Conservation (phyloP, 768 basidiomycete genomes). For the Coprinellus micaceus region DNA sequence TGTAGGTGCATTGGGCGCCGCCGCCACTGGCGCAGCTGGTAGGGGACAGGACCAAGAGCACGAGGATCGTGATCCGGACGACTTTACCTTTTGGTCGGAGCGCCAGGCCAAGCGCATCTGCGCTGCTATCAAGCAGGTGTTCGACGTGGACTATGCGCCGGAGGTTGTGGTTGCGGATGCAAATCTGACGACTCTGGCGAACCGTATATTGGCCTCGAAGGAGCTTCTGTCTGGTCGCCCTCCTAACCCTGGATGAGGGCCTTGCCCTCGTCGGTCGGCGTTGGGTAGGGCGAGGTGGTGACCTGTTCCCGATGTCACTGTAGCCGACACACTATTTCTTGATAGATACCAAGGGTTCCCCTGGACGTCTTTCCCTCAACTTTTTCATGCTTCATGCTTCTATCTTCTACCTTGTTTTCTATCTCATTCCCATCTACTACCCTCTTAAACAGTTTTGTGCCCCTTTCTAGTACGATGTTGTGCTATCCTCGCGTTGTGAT, state of each 20-base stretch:
- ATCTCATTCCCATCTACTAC: not conserved
- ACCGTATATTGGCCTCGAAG: conserved; percentile 77
- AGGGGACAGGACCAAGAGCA: conserved; percentile 25
- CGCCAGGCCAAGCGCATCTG: conserved; percentile 89
- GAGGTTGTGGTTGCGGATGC: conserved; percentile 94
- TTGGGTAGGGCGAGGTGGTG: not conserved
- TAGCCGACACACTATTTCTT: too few relatives aligned
- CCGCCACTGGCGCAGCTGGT: conserved; percentile 9
- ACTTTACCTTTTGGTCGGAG: conserved; percentile 93
- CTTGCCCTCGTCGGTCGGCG: not conserved
- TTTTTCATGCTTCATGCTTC: not conserved
- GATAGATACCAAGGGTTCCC: too few relatives aligned
- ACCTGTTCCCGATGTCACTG: too few relatives aligned
- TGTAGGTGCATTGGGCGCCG: conserved; percentile 7
- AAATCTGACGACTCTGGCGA: conserved; percentile 80
- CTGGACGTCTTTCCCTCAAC: not conserved
- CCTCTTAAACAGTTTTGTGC: not conserved
- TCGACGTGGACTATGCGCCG: conserved; percentile 82
- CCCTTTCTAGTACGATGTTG: too few relatives aligned
- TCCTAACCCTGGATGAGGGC: conserved; percentile 1
- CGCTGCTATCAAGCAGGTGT: conserved; percentile 70
- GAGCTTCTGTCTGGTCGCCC: conserved; percentile 13
- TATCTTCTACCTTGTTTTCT: not conserved
- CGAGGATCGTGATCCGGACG: conserved; percentile 71
- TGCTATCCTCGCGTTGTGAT: too few relatives aligned